phyloP scores from a whole-genome alignment of 1,139 yeast species.

The Diutina sp. region DNA sequence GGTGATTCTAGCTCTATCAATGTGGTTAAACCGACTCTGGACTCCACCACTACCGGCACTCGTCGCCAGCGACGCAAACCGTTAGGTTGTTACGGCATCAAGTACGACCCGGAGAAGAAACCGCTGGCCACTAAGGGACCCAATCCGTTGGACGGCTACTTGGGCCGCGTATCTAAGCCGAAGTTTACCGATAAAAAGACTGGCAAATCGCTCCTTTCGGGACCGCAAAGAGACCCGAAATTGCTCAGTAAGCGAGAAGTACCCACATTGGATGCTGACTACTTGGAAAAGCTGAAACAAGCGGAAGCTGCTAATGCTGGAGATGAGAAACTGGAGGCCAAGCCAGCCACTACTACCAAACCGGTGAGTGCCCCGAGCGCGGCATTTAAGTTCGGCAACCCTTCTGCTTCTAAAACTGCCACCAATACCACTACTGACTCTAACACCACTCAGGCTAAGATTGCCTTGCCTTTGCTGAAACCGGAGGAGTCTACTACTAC shows the following conservation, averaged over 20 bases:
- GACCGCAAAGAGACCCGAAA: neutral
- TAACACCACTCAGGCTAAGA: neutral
- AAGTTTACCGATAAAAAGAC: neutral
- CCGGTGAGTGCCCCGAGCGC: neutral
- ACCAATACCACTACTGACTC: neutral
- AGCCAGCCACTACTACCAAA: neutral
- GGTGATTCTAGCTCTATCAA: neutral
- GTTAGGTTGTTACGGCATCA: neutral
- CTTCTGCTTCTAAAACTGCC: neutral
- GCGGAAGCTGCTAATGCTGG: neutral
- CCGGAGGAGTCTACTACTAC: neutral
- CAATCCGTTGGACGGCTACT: neutral
- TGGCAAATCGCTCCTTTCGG: neutral
- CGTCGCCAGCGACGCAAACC: neutral
- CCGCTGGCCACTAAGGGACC: neutral
- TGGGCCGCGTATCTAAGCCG: neutral
- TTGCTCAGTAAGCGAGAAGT: neutral
- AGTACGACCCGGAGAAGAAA: neutral
- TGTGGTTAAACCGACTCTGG: neutral
- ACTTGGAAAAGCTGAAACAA: neutral
- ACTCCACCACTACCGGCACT: neutral
- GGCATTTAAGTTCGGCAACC: neutral
- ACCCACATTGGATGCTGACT: neutral
- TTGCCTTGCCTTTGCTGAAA: neutral
- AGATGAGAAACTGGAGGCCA: neutral